Base-by-base conservation (phyloP, 345 rosid genomes). In the Camelina hispida region DNA sequence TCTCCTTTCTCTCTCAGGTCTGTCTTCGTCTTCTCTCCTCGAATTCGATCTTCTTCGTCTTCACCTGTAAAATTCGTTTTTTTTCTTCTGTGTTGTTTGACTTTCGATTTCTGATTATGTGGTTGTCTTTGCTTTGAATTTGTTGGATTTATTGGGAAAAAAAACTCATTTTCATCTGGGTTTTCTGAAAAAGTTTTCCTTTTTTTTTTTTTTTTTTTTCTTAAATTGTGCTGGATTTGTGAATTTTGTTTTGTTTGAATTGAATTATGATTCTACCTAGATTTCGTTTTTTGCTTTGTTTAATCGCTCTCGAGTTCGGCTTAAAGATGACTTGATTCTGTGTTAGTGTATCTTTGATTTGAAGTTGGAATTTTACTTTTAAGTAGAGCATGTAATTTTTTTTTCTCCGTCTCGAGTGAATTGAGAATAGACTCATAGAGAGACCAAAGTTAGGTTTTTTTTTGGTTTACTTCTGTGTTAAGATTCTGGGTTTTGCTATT, bases 1-100 rank as follows among this genome's bases (percentile, higher is more conserved):
- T 44, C 48, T 44, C 48, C 48, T 60, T 34, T 34, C 17, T 66
- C 71, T 62, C 75, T 46, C 80, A 66, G 74, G 81, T 78, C 57
- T 13, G 59, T 76, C 67, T 64, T 65, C 72, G 38, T 66, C 73
- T 57, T 51, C 72, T 9, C 58, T 34, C 54, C 38, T 43, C 43
- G 43, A 52, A 16, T 55, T 15, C 37, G 76, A 78, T 78, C 77
- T 40, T 69, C 61, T 43, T 28, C 37, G 1, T 25, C 12, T 15
- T 13, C 9, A 23, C 38, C 18, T 77, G 56, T 71, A 30, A 16
- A 18, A 32, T 58, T 57, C 17, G 8, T 68, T 50, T 43, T 8
- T 60, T 15, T 42, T 50, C 22, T 42, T 43, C 20, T 72, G 42
- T 59, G 13, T 52, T 66, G 64, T 51, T 72, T 66, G 69, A 59